Evolutionary conservation across 495 filamentous ascomycete species (phyloP).

Genomic region (Xylaria grammica): DNA sequence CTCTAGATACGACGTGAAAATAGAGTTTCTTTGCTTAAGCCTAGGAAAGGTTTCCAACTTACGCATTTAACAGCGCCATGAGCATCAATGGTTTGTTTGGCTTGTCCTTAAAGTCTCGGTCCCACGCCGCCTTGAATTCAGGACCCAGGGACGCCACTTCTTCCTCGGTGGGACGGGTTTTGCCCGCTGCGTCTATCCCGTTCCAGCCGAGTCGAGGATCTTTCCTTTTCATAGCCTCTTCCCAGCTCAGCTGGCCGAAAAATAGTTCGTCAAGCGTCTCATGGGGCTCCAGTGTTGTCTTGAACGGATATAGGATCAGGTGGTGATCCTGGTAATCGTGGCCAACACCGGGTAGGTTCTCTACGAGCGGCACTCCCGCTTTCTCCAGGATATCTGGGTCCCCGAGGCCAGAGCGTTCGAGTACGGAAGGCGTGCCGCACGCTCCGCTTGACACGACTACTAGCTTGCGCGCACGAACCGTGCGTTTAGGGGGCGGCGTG

Average conservation of each 20-base stretch:
- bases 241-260: slow-evolving; percentile 26
- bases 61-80: slow-evolving; percentile 35
- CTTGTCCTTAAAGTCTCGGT: slow-evolving; percentile 48
- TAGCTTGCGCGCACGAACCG: slow-evolving; percentile 51
- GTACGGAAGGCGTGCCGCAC: slow-evolving; percentile 58
- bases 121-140: slow-evolving; percentile 48
- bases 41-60: slow-evolving; percentile 13
- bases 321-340: slow-evolving; percentile 58
- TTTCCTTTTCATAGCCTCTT: slow-evolving; percentile 32
- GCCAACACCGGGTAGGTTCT: slow-evolving; percentile 56
- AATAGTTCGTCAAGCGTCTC: slow-evolving; percentile 45
- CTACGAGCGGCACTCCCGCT: slow-evolving; percentile 40
- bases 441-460: slow-evolving; percentile 66
- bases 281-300: slow-evolving; percentile 33
- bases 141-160: slow-evolving; percentile 48
- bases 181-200: slow-evolving; percentile 49
- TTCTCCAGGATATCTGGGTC: slow-evolving; percentile 38
- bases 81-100: slow-evolving; percentile 48
- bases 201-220: slow-evolving; percentile 52
- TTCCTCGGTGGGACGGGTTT: slow-evolving; percentile 48
- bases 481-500: slow-evolving; percentile 27
- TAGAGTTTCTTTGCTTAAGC: background rate
- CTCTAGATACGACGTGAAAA: background rate
- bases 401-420: slow-evolving; percentile 69
- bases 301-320: slow-evolving; percentile 38